Evolutionary conservation across 2,329 filamentous ascomycete species (phyloP), one percentile per base, ranked within the genome.

Genomic region (Neonectria magnoliae): DNA sequence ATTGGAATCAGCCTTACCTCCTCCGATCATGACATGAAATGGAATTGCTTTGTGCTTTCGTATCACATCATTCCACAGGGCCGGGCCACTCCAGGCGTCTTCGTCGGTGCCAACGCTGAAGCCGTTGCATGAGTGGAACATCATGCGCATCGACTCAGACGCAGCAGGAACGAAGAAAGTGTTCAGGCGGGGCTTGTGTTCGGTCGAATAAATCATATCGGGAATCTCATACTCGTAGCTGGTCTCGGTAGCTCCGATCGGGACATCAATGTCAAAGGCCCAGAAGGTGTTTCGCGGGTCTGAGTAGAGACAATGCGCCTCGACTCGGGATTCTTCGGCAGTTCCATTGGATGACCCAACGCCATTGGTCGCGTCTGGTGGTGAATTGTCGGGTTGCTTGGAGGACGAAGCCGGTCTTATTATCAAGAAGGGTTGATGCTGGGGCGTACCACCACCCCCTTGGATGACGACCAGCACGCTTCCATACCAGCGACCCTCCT

Each of bases 91-190:
- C 83, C 94, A 97, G 45, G 91, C 90, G 54, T 93, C 89, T 65
- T 96, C 89, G 77, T 97, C 92, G 4, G 93, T 95, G 58, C 91
- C 92, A 42, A 96, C 86, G 70, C 92, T 95, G 82, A 99, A 99
- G 16, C 96, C 97, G 78, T 99, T 99, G 82, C 96, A 98, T 62
- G 93, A 97, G 82, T 98, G 92, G 80, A 98, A 99, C 93, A 98
- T 97, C 76, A 98, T 92, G 76, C 97, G 93, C 95, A 99, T 98
- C 5, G 93, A 92, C 79, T 98, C 91, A 48, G 89, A 88, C 62
- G 85, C 84, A 13, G 92, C 93, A 13, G 96, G 95, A 5, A 98
- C 88, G 84, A 91, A 97, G 80, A 99, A 99, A 54, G 70, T 88
- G 81, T 85, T 97, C 82, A 77, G 80, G 64, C 81, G 82, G 7